Conservation (phyloP, 768 basidiomycete genomes). For the Myochromella boudieri region DNA sequence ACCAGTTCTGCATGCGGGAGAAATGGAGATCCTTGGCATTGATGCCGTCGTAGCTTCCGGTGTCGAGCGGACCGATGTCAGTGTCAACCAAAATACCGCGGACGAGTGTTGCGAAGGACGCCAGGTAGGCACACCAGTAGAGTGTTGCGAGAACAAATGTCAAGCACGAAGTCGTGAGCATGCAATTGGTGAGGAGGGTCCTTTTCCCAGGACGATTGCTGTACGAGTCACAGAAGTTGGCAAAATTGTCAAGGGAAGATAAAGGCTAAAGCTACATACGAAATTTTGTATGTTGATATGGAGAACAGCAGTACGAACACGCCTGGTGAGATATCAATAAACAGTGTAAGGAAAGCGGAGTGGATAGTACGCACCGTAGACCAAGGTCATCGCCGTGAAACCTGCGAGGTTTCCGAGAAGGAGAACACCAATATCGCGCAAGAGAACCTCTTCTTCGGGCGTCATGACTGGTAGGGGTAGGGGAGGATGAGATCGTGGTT, state of each 20-base stretch:
- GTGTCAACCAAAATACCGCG: conserved; percentile 16
- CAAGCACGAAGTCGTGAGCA: not conserved
- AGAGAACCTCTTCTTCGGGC: conserved; percentile 8
- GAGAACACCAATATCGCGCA: conserved; percentile 14
- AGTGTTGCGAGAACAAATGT: conserved; percentile 12
- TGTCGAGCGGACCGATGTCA: conserved; percentile 16
- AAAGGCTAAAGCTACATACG: conserved; percentile 1
- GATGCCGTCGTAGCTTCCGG: conserved; percentile 15
- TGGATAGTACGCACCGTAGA: too few species aligned
- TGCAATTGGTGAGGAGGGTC: conserved; percentile 1
- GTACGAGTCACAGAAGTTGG: too few species aligned
- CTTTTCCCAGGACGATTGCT: too few species aligned
- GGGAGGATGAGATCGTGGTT: too few species aligned
- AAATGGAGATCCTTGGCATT: conserved; percentile 14
- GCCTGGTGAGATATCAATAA: not conserved
- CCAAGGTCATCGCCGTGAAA: conserved; percentile 16
- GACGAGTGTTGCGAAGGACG: conserved; percentile 17
- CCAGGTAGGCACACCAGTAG: conserved; percentile 17
- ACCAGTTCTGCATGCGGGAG: conserved; percentile 14
- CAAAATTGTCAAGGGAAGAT: not conserved
- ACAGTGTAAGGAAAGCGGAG: too few species aligned
- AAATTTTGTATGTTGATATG: conserved; percentile 12
- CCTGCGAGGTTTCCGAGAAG: conserved; percentile 15
- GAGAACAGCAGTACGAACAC: conserved; percentile 16
- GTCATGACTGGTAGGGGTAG: conserved; percentile 2